Percentiles rank a stretch among this genome's conserved stretches.
These are phyloP conservation scores for Barnettozyma sucrosica DNA, from an alignment of 805 yeast genomes.

Conservation along the genomic window DNA sequence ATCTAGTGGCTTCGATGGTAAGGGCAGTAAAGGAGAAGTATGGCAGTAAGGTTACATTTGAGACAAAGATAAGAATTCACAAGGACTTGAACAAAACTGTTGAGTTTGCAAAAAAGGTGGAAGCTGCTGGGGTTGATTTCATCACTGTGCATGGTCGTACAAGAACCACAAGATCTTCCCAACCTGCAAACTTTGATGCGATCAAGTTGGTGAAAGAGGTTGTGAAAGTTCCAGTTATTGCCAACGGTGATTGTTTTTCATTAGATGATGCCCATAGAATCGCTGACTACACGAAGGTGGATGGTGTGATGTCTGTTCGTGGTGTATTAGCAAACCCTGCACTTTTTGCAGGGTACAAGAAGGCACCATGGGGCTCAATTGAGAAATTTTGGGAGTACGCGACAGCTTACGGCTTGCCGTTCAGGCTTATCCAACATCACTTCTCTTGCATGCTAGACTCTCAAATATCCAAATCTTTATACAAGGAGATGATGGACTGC, in stretches of 20 bases:
- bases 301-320: slow-evolving; percentile 94
- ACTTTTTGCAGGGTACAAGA: slow-evolving; percentile 63
- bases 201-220: slow-evolving; percentile 53
- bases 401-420: slow-evolving; percentile 79
- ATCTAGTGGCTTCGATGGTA: slow-evolving; percentile 78
- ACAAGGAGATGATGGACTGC: slow-evolving; percentile 60
- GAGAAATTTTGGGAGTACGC: slow-evolving; percentile 79
- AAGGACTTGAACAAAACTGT: slow-evolving; percentile 67
- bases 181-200: slow-evolving; percentile 79
- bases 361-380: slow-evolving; percentile 87
- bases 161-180: slow-evolving; percentile 74
- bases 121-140: slow-evolving; percentile 86
- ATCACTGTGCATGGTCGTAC: slow-evolving; percentile 94
- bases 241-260: slow-evolving; percentile 91
- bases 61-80: slow-evolving; percentile 90
- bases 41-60: slow-evolving; percentile 69
- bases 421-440: slow-evolving; percentile 81
- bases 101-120: slow-evolving; percentile 64
- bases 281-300: slow-evolving; percentile 62
- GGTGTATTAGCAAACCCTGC: slow-evolving; percentile 87
- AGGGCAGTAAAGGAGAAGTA: slow-evolving; percentile 70
- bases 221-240: slow-evolving; percentile 73
- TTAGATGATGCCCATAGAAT: slow-evolving; percentile 61
- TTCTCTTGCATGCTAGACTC: slow-evolving; percentile 77
- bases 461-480: slow-evolving; percentile 38